Base-by-base conservation (phyloP, 495 filamentous ascomycete genomes). In the Talaromyces nanjingensis region DNA sequence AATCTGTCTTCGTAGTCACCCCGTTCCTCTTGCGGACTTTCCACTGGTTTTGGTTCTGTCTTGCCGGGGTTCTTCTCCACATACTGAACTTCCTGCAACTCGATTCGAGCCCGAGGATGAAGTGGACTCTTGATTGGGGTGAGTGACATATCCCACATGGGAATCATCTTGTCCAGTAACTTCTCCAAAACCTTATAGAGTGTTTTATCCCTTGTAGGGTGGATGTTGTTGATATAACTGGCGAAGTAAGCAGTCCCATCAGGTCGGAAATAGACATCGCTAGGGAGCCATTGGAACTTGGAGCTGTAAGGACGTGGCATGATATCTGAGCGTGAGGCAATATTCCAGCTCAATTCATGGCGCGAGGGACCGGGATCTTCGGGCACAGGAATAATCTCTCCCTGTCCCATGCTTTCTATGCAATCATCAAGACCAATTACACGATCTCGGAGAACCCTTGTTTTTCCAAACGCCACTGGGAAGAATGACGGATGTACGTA, bases 181-280 rank as follows among this genome's bases (percentile, higher is more conserved):
- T 75, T 66, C 60, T 85, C 80, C n/a, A 80, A 74, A 24, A 75
- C 49, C 3, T 56, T 52, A 65, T 81, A 80, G n/a, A 78, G 59
- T 1, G 71, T 54, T 18, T 63, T 56, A 39, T 78, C 64, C 20
- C 69, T 70, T 12, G 62, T 53, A 0, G 81, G 83, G 62, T 80
- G 82, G 39, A 80, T 73, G 63, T 78, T 79, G 66, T 78, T 80
- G 69, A 80, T 80, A 67, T 81, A 85, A 63, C 68, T 77, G 6
- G 68, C 67, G 59, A 78, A 72, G 54, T 73, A 69, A 68, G 68
- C 73, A 18, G 54, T 65, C 7, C 67, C 67, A 11, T 73, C 72
- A 11, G 65, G 67, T 29, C 68, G 64, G 45, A 76, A 70, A n/a
- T 63, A 20, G 24, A 73, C 74, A 65, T 74, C 78, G 49, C 64